Conservation (phyloP, 1,139 yeast genomes). For the Yamadazyma triangularis region DNA sequence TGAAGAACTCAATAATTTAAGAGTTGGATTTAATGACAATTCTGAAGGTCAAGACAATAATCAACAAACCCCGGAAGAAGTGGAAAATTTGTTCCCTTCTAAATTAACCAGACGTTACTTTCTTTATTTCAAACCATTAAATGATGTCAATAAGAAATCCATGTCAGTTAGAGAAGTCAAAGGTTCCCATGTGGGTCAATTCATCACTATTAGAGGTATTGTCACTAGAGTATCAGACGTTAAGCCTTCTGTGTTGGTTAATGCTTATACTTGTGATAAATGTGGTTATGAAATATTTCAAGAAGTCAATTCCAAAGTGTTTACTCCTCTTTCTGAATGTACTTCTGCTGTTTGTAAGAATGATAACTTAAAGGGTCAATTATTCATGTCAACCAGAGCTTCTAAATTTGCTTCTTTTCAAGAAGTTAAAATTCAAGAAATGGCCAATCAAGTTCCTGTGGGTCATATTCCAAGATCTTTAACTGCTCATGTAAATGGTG, state of each 20-base stretch:
- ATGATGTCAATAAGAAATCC: conserved; percentile 47
- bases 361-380: conserved; percentile 82
- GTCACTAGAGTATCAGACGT: conserved; percentile 96
- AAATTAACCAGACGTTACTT: conserved; percentile 82
- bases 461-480: conserved; percentile 94
- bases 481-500: conserved; percentile 83
- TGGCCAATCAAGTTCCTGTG: conserved; percentile 94
- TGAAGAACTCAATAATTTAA: conserved; percentile 43
- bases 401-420: conserved; percentile 94
- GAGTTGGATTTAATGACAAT: conserved; percentile 27
- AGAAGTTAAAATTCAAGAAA: conserved; percentile 90
- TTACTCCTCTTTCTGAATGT: conserved; percentile 83
- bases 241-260: conserved; percentile 85
- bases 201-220: conserved; percentile 89
- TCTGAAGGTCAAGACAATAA: conserved; percentile 17
- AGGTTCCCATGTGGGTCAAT: conserved; percentile 78
- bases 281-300: conserved; percentile 97
- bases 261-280: conserved; percentile 95
- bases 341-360: conserved; percentile 73
- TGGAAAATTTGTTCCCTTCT: conserved; percentile 67
- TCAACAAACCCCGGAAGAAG: conserved; percentile 18
- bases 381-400: conserved; percentile 92
- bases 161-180: conserved; percentile 86
- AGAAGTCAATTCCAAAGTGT: conserved; percentile 81
- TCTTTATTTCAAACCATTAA: conserved; percentile 78